Conservation (phyloP, 2,329 filamentous ascomycete species). For the Paramyrothecium roridum region DNA sequence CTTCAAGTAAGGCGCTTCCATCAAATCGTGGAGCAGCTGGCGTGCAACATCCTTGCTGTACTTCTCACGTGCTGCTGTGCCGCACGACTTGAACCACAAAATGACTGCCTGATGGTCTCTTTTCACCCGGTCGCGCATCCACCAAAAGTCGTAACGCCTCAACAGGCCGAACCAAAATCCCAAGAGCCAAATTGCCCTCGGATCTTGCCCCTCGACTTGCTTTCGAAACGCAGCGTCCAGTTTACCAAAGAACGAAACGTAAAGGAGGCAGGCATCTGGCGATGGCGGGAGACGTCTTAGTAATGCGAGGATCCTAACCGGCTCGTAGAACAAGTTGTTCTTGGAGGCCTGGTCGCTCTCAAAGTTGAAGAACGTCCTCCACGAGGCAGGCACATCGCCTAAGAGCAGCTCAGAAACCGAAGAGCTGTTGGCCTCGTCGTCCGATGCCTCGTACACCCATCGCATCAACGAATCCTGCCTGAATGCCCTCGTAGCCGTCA, state of each 20-base stretch:
- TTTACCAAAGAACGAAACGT: slow-evolving; percentile 14
- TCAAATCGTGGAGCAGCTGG: slow-evolving; percentile 15
- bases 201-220: slow-evolving; percentile 11
- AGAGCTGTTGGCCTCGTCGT: slow-evolving; percentile 8
- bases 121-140: slow-evolving; percentile 11
- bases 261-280: slow-evolving; percentile 11
- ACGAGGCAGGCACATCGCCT: slow-evolving; percentile 2
- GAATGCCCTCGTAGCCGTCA: slow-evolving; percentile 13
- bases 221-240: slow-evolving; percentile 14
- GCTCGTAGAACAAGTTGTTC: slow-evolving; percentile 1
- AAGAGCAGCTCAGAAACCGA: slow-evolving; percentile 6
- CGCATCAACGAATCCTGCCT: slow-evolving; percentile 12
- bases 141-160: slow-evolving; percentile 17
- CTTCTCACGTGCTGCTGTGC: slow-evolving; percentile 8
- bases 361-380: slow-evolving; percentile 7
- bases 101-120: slow-evolving; percentile 13
- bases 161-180: slow-evolving; percentile 19
- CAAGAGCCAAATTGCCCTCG: slow-evolving; percentile 18
- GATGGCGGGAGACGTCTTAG: slow-evolving; percentile 6
- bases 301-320: slow-evolving; percentile 10
- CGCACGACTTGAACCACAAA: slow-evolving; percentile 10
- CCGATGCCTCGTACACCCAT: slow-evolving; percentile 9
- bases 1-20: slow-evolving; percentile 4
- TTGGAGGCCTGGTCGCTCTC: background rate
- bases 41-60: slow-evolving; percentile 13